A percentile compares a stretch with the other conserved stretches of the same genome.
Evolutionary conservation across 192 early-diverging fungal species (phyloP).

Genomic region (Gonapodya prolifera): DNA sequence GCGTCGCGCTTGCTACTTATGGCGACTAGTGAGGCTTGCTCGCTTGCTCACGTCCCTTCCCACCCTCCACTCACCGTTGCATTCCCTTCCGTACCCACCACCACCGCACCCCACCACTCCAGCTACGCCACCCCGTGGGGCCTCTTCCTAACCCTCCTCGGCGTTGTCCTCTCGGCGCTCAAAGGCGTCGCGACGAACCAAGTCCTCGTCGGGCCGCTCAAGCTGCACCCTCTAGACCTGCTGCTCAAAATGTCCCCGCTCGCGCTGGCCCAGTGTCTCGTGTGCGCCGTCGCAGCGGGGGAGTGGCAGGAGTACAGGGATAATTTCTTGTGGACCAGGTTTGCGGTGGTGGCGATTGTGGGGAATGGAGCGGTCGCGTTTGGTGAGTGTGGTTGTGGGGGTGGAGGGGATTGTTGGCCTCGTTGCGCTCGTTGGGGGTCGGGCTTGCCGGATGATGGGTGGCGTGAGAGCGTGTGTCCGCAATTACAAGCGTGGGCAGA

Average conservation of each 20-base stretch:
- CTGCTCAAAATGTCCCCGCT: conserved; percentile 66
- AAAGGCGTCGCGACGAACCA: conserved; percentile 79
- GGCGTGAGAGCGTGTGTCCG: no score
- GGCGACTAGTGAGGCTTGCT: conserved; percentile 55
- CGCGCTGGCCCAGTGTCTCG: conserved; percentile 57
- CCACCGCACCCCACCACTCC: neutral
- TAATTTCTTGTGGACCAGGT: neutral
- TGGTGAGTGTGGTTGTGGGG: no score
- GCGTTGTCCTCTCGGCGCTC: conserved; percentile 59
- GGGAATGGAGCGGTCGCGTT: conserved; percentile 77
- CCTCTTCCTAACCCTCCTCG: conserved; percentile 64
- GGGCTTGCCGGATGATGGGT: no score
- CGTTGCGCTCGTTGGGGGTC: no score
- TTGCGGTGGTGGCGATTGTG: conserved; percentile 35
- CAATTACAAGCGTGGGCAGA: no score
- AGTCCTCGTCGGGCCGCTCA: conserved; percentile 62
- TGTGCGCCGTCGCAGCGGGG: conserved; percentile 49
- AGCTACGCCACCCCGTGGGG: conserved; percentile 15
- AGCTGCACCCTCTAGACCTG: conserved; percentile 69
- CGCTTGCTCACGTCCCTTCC: no score
- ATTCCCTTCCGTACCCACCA: conserved; percentile 6
- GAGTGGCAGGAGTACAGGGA: conserved; percentile 27
- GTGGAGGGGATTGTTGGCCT: no score
- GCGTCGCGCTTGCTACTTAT: conserved; percentile 70
- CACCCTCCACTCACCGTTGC: conserved; percentile 35